These are phyloP conservation scores for Halteria grandinella DNA, from an alignment of 73 alveolate species.

Conservation along the genomic window DNA sequence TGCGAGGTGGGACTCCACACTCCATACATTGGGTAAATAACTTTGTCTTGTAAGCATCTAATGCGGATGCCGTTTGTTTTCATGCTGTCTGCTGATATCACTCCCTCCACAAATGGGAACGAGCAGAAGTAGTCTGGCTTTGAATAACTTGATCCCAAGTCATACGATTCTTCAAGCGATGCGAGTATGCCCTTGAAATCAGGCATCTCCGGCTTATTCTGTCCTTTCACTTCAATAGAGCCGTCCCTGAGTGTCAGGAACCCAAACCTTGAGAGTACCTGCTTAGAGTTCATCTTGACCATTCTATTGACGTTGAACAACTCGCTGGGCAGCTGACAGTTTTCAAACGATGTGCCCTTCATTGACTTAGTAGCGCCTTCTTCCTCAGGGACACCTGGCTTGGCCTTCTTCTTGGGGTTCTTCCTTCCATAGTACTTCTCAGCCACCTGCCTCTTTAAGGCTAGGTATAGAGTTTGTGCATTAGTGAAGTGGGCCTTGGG, in stretches of 20 bases:
- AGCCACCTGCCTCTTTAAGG: constrained; percentile 14
- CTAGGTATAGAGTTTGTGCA: constrained; percentile 6
- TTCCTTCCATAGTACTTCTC: constrained; percentile 28
- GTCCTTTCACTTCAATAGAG: constrained; percentile 12
- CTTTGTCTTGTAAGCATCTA: constrained; percentile 14
- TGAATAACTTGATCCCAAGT: constrained; percentile 1
- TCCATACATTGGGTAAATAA: constrained; percentile 67
- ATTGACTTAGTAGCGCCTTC: constrained; percentile 1
- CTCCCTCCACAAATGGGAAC: constrained; percentile 47
- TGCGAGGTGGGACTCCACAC: constrained; percentile 67
- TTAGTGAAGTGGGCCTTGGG: constrained; percentile 46
- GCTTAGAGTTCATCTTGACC: constrained; percentile 46
- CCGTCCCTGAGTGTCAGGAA: constrained; percentile 42
- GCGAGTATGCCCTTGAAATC: constrained; percentile 12
- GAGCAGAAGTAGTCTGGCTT: constrained; percentile 61
- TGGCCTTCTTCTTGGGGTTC: constrained; percentile 2
- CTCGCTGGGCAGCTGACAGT: constrained; percentile 47
- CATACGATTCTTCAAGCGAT: background rate
- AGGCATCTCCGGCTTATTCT: constrained; percentile 53
- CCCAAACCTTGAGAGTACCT: constrained; percentile 51
- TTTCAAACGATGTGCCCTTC: constrained; percentile 50
- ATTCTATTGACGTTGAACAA: constrained; percentile 48
- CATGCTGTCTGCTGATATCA: constrained; percentile 24
- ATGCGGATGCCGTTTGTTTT: constrained; percentile 58
- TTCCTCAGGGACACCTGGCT: background rate